Evolutionary conservation across 228 moss, liverwort and hornwort species (phyloP).

Genomic region (Sphagnum magellanicum): DNA sequence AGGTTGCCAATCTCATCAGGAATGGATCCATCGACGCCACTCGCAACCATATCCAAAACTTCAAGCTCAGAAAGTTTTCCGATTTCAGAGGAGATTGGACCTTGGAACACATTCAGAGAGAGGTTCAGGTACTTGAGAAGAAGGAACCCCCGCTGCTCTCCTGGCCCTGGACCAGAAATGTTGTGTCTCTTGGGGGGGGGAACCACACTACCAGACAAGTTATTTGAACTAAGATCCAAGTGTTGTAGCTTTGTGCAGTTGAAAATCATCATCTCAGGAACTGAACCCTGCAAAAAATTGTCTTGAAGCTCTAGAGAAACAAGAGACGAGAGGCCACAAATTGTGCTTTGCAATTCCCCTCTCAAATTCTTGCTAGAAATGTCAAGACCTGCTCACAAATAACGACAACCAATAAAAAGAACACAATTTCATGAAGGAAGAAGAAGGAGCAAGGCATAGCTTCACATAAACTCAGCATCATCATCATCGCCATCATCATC

Average conservation of each 20-base stretch:
- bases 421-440: too few relatives aligned
- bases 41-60: conserved; percentile 28
- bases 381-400: conserved; percentile 19
- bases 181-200: not conserved
- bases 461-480: too few relatives aligned
- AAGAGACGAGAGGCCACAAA: conserved; percentile 28
- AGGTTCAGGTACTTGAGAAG: conserved; percentile 35
- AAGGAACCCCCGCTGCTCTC: not conserved
- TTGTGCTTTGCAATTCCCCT: conserved; percentile 17
- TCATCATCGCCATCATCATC: too few relatives aligned
- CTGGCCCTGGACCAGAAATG: not conserved
- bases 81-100: conserved; percentile 13
- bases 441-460: too few relatives aligned
- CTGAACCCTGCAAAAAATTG: conserved; percentile 27
- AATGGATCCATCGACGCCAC: conserved; percentile 17
- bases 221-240: conserved; percentile 45
- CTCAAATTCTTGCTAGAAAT: conserved; percentile 30
- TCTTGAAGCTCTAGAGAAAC: conserved; percentile 37
- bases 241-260: conserved; percentile 24
- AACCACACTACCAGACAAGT: conserved; percentile 19
- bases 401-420: too few relatives aligned
- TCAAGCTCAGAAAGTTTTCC: conserved; percentile 13
- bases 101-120: conserved; percentile 22
- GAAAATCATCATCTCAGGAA: conserved; percentile 23
- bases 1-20: conserved; percentile 22